These are phyloP conservation scores for Alternaria atra DNA, from an alignment of 2,329 filamentous ascomycete genomes.

Conservation along the genomic window DNA sequence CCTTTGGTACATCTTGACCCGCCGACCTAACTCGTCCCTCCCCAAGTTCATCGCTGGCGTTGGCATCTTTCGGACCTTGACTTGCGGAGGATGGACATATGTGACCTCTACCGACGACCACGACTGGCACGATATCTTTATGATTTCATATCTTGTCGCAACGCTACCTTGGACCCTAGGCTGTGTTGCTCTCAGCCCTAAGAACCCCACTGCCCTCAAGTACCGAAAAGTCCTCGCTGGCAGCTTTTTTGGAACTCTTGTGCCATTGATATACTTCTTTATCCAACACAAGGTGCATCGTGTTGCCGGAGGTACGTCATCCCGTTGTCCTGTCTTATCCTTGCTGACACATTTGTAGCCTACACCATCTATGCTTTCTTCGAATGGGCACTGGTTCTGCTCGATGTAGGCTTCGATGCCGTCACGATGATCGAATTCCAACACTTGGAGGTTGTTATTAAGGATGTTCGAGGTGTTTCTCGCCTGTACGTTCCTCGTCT, in stretches of 20 bases:
- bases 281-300: slow-evolving; percentile 98
- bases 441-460: slow-evolving; percentile 85
- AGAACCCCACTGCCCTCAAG: slow-evolving; percentile 81
- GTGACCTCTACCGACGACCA: slow-evolving; percentile 98
- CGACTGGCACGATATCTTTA: slow-evolving; percentile 98
- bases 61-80: slow-evolving; percentile 87
- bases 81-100: slow-evolving; percentile 98
- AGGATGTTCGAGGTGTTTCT: slow-evolving; percentile 87
- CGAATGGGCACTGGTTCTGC: slow-evolving; percentile 93
- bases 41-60: slow-evolving; percentile 83
- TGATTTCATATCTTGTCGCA: slow-evolving; percentile 96
- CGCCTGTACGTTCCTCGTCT: slow-evolving; percentile 99
- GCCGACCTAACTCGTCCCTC: slow-evolving; percentile 75
- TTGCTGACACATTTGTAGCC: slow-evolving; percentile 63
- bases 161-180: slow-evolving; percentile 96
- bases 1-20: slow-evolving; percentile 90
- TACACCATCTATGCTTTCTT: slow-evolving; percentile 99
- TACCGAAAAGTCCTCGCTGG: slow-evolving; percentile 86
- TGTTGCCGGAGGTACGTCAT: slow-evolving; percentile 81
- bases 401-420: slow-evolving; percentile 96
- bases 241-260: slow-evolving; percentile 87
- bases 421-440: slow-evolving; percentile 93
- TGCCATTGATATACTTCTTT: slow-evolving; percentile 94
- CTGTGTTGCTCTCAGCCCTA: slow-evolving; percentile 86
- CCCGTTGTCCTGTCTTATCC: background rate